Evolutionary conservation across 1,284 basidiomycete species (phyloP), one percentile per base, ranked within the genome.

Genomic region (Trametes versicolor): DNA sequence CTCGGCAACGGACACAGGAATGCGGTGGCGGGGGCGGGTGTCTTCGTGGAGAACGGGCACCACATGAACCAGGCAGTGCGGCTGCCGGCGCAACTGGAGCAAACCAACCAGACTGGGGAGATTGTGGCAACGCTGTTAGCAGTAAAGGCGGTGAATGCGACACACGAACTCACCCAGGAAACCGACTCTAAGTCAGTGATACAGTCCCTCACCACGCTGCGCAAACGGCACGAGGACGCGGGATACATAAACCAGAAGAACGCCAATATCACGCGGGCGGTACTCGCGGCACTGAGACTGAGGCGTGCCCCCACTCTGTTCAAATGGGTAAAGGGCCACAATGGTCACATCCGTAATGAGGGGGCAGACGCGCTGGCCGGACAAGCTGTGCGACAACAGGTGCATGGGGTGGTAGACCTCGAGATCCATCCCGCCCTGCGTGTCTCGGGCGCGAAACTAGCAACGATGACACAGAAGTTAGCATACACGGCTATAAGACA

Each of bases 321-420:
- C 32, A 39, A 63, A 29, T 76, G 74, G 73, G 72, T 77, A 0
- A 77, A 78, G 65, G 73, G 75, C 0, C 76, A 78, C 50, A n/a
- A 43, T 0, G 72, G 71, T 0, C 60, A 50, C n/a, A 36, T 9
- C 7, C 67, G 72, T 9, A 75, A 78, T 25, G 73, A 78, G 37
- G 58, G 50, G 10, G 74, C 77, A 0, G 72, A 77, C 50, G 2
- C 10, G 0, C 60, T 72, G 0, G 77, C 75, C 0, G 66, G 59
- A 0, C 56, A 65, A 41, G 77, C 73, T 0, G 70, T 70, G 0
- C 8, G 23, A 19, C 71, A 71, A 21, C 19, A 1, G 12, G 7
- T 10, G 0, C 10, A 12, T 0, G 55, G 45, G 2, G 45, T 29
- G 9, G 4, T 36, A 0, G 34, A 59, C n/a, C 13, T 52, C 0